Base-by-base conservation (phyloP, 78 protist species). In the Dictyostelium intermedium region DNA sequence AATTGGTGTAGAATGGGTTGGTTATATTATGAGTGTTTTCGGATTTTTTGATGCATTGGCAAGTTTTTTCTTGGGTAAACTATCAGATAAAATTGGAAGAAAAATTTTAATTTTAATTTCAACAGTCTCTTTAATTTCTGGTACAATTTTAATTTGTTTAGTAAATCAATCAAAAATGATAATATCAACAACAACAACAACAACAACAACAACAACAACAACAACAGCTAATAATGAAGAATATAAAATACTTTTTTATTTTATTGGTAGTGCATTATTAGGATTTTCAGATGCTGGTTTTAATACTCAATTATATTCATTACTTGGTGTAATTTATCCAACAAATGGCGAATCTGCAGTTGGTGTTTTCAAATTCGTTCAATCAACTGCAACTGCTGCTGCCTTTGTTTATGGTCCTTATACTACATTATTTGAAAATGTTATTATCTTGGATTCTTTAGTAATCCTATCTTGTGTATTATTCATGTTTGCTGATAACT, bases 281-380 rank as follows among this genome's bases (percentile, higher is more conserved):
- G 93, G 93, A 27, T 34, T 87, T 34, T 43, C 93, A 0, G 93
- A 87, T 66, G 93, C 93, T 16, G 93, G 93, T 45, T 87, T 56
- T 70, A 87, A 87, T 61, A 87, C 93, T 13, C 93, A 45, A 30
- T 78, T 87, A 60, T 87, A 87, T 73, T 53, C 93, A 16, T 43
- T 87, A 20, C 18, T 87, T 6, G 93, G 93, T 66, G 39, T 35
- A 11, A 0, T 87, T 25, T 87, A 79, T 61, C 93, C 93, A 30
- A 60, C 41, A 35, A 87, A 56, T 20, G 85, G 86, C 32, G 85
- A 77, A 41, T 18, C 93, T 43, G 85, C 93, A 2, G 85, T 72
- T 20, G 93, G 85, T 39, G 25, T 79, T 7, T 87, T 87, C 81
- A 87, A 87, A 41, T 87, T 87, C 66, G 85, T 87, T 20, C 93